Evolutionary conservation across 2,329 filamentous ascomycete species (phyloP), one percentile per base, ranked within the genome.

Genomic region (Epichloe elymi): DNA sequence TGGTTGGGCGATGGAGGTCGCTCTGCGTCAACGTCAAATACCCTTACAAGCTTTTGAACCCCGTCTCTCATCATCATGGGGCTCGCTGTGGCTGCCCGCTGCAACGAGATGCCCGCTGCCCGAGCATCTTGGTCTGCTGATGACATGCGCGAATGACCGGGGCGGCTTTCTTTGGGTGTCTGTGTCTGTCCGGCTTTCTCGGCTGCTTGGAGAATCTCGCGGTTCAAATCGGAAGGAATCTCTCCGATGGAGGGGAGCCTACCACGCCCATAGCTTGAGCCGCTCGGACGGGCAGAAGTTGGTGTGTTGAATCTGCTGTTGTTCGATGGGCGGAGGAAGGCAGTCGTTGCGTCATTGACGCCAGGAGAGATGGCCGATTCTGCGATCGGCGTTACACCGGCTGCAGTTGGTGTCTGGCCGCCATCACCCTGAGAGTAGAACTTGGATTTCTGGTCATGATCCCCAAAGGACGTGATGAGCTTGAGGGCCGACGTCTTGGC

Each of bases 381-480:
- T 1, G 86, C 84, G 60, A 96, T 96, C 0, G 91, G 91, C 0
- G 91, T 97, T 0, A 86, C 78, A n/a, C 85, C 88, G 1, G 82
- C 83, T 10, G 86, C 86, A 57, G 89, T 85, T 0, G 89, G 89
- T 0, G 89, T 95, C 57, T 72, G 73, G 8, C 78, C 78, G 37
- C 74, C 77, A 47, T 82, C 79, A 5, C 66, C 69, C 39, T 70
- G 65, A 0, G 72, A 70, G 58, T 83, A 80, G 67, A 87, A 82
- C 66, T 80, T 82, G 49, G 82, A 79, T 55, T 83, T 82, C 20
- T 73, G 71, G 4, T 69, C 70, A 44, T 74, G 73, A 46, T 82
- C 79, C 7, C 82, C 85, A 60, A 98, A 97, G 0, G 86, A 84
- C 0, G 93, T 97, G 60, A 97, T 94, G 2, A 97, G 78, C 65